These are phyloP conservation scores for Tuber borchii DNA, from an alignment of 495 filamentous ascomycete species.

Conservation along the genomic window DNA sequence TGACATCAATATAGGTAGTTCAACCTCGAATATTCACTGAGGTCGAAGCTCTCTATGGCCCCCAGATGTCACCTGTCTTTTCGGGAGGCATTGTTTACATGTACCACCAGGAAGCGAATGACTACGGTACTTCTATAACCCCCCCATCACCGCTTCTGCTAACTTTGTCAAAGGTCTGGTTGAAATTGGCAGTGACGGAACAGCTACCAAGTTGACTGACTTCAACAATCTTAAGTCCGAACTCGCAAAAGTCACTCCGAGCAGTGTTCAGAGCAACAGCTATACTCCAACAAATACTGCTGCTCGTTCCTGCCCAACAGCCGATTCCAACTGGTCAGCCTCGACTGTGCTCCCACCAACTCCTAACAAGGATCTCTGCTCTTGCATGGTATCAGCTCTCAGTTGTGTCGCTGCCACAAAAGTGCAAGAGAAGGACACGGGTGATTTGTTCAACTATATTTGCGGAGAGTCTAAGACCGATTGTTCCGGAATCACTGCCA, in stretches of 20 bases:
- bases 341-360: conserved; percentile 67
- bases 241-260: conserved; percentile 63
- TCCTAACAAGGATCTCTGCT: conserved; percentile 66
- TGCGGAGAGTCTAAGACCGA: conserved; percentile 55
- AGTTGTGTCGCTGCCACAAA: conserved; percentile 58
- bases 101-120: conserved; percentile 87
- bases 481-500: conserved; percentile 65
- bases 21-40: conserved; percentile 75
- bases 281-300: conserved; percentile 75
- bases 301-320: conserved; percentile 64
- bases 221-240: conserved; percentile 66
- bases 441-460: conserved; percentile 63
- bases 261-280: conserved; percentile 53
- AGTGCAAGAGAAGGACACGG: conserved; percentile 51
- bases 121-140: conserved; percentile 58
- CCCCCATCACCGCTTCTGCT: not conserved
- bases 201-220: conserved; percentile 54
- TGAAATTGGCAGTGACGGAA: conserved; percentile 42
- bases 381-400: conserved; percentile 69
- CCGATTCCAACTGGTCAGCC: conserved; percentile 61
- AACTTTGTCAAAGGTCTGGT: conserved; percentile 36
- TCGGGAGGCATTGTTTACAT: conserved; percentile 95
- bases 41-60: conserved; percentile 71
- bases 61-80: conserved; percentile 75
- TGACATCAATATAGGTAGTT: conserved; percentile 45